phyloP scores from a whole-genome alignment of 805 yeast genomes.

The Grigorovia jiainica region DNA sequence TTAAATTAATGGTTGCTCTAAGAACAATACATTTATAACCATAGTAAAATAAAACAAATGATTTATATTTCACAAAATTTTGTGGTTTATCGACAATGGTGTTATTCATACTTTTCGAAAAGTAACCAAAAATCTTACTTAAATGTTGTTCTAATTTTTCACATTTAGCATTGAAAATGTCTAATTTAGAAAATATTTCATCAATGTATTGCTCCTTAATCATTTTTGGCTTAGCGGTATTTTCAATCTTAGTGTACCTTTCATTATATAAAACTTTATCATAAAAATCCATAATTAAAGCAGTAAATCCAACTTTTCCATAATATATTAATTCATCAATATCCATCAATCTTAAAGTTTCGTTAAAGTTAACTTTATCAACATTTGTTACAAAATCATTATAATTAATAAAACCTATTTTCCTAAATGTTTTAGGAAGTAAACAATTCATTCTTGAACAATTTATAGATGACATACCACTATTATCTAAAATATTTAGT shows the following conservation, averaged over 20 bases:
- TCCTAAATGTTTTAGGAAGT: conserved; percentile 18
- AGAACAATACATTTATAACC: too few relatives aligned
- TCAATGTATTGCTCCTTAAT: conserved; percentile 10
- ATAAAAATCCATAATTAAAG: conserved; percentile 15
- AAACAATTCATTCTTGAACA: conserved; percentile 19
- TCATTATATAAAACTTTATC: conserved; percentile 17
- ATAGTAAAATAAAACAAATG: too few relatives aligned
- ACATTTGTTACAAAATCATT: conserved; percentile 10
- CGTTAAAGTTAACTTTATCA: neutral
- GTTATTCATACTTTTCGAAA: too few relatives aligned
- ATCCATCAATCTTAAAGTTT: conserved; percentile 8
- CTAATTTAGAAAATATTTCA: conserved; percentile 11
- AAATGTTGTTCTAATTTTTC: too few relatives aligned
- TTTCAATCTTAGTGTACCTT: conserved; percentile 20
- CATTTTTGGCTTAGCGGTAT: conserved; percentile 16
- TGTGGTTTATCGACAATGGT: too few relatives aligned
- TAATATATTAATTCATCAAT: conserved; percentile 9
- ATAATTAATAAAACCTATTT: conserved; percentile 16
- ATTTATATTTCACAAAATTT: too few relatives aligned
- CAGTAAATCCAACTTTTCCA: conserved; percentile 13
- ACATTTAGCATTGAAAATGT: conserved; percentile 6
- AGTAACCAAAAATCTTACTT: too few relatives aligned
- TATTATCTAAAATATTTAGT: conserved; percentile 8
- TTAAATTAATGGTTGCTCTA: too few relatives aligned
- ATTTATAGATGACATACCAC: conserved; percentile 15